Evolutionary conservation across 23 red algal genomes (phyloP).

Genomic region (Gracilaria vermiculophylla): DNA sequence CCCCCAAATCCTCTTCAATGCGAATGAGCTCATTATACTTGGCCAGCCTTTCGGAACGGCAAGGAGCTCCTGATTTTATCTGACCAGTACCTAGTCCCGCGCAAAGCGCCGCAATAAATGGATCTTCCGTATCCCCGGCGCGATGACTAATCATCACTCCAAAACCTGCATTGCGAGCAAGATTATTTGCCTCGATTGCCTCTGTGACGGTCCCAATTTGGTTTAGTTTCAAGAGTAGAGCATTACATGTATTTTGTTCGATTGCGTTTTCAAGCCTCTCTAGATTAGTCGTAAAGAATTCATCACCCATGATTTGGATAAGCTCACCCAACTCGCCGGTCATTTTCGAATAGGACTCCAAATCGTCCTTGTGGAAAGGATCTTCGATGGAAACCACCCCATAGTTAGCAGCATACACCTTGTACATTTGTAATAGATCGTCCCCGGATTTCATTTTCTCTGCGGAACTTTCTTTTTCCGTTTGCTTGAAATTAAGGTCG

Average conservation of each 20-base stretch:
- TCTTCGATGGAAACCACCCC: conserved; percentile 89
- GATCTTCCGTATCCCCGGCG: conserved; percentile 93
- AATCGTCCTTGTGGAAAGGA: conserved; percentile 92
- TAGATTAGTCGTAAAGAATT: conserved; percentile 87
- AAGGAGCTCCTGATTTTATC: conserved; percentile 95
- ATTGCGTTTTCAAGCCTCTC: conserved; percentile 82
- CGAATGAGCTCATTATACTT: conserved; percentile 96
- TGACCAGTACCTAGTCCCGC: conserved; percentile 92
- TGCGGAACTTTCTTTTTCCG: not conserved
- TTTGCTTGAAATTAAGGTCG: conserved; percentile 90
- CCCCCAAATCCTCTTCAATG: conserved; percentile 93
- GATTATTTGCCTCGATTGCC: conserved; percentile 84
- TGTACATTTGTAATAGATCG: conserved; percentile 86
- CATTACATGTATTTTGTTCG: conserved; percentile 83
- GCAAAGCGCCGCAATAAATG: conserved; percentile 90
- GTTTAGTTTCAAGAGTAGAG: conserved; percentile 93
- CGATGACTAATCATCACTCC: conserved; percentile 97
- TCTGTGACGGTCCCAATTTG: conserved; percentile 97
- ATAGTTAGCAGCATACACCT: conserved; percentile 69
- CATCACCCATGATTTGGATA: conserved; percentile 92
- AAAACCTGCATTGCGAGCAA: conserved; percentile 74
- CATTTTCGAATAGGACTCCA: conserved; percentile 71
- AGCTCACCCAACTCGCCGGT: conserved; percentile 78
- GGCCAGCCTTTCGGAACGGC: conserved; percentile 91
- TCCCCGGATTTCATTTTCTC: conserved; percentile 47